Evolutionary conservation across 2,329 filamentous ascomycete genomes (phyloP), one percentile per base, ranked within the genome.

Genomic region (Kalmusia sp.): DNA sequence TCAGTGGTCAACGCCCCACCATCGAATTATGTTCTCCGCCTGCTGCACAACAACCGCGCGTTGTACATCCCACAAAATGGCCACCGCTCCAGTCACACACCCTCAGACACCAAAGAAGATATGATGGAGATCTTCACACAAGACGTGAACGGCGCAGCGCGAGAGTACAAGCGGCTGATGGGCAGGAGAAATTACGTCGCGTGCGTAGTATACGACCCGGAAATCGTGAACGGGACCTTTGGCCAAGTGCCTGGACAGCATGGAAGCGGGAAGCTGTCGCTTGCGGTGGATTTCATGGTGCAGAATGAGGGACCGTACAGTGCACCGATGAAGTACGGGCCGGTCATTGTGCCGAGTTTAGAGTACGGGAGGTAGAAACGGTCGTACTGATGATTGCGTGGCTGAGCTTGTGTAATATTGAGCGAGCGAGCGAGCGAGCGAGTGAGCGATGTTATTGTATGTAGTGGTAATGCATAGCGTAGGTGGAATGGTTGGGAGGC

Each of bases 61-160:
- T 86, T 98, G 24, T 99, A 97, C 74, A 83, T 99, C 49, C 95
- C 95, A 0, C 82, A 85, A 49, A 99, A 99, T 74, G 93, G 93
- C n/a, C 84, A 87, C 62, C 81, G 85, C 59, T 84, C 80, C 54
- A 82, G 83, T 1, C 87, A 92, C 51, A 84, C 85, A 60, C 87
- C 89, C 1, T 89, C 88, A 1, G 95, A 99, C 73, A 99, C 95
- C 40, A 98, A 99, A 76, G 95, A 99, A 75, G 95, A 99, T 77
- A 99, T 99, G 95, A 96, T 99, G 90, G 95, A 99, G 79, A 96
- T 99, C 62, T 99, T 99, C 83, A 92, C 95, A 67, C 91, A 89
- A 6, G 95, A 99, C 65, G 92, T 95, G 14, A 91, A 88, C 49
- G 93, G 95, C n/a, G 81, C 86, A 30, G 81, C 87, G 0, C 84